Evolutionary conservation across 2,329 filamentous ascomycete species (phyloP), one percentile per base, ranked within the genome.

Genomic region (Trichoderma sp.): DNA sequence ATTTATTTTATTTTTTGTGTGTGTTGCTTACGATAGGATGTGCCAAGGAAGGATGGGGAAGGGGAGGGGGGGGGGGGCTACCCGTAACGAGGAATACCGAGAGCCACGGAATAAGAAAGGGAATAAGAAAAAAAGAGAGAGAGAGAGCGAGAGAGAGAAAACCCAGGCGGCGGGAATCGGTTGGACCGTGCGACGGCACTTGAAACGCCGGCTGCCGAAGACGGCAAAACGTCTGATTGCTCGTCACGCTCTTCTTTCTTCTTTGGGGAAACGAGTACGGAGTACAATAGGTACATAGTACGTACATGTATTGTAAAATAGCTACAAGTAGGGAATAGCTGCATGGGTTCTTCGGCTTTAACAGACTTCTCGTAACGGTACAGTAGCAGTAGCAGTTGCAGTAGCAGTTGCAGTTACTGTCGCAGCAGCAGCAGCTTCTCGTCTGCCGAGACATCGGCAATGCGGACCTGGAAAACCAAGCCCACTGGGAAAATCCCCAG

Each of bases 141-240:
- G 10, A 60, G 17, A 60, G 12, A 34, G 34, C 19, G 13, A 61
- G 15, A 25, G 9, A 8, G 9, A 13, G 32, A 7, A n/a, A 22
- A 39, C 8, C n/a, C 39, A n/a, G 19, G 39, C 39, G 29, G 22
- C 39, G 29, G 42, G 19, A 35, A 61, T 61, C 42, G 39, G n/a
- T 61, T 48, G 58, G 58, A 25, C 58, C 58, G 58, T 50, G 39
- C 39, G 60, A 64, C 60, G 48, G 60, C 60, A 64, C 48, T 54
- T 64, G 60, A 64, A 64, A 64, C 60, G 48, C 34, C 34, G 59
- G 60, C 25, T 54, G 19, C 60, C 60, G 48, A 54, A 32, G 60
- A 37, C 60, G 60, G 59, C 27, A 32, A 42, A 54, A 64, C 60
- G 22, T 39, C 45, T 52, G 60, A 61, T 45, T 45, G 19, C 39